Percentiles rank a stretch among this genome's conserved stretches.
These are phyloP conservation scores for Bryoglossum gracile DNA, from an alignment of 495 filamentous ascomycete genomes.

Conservation along the genomic window DNA sequence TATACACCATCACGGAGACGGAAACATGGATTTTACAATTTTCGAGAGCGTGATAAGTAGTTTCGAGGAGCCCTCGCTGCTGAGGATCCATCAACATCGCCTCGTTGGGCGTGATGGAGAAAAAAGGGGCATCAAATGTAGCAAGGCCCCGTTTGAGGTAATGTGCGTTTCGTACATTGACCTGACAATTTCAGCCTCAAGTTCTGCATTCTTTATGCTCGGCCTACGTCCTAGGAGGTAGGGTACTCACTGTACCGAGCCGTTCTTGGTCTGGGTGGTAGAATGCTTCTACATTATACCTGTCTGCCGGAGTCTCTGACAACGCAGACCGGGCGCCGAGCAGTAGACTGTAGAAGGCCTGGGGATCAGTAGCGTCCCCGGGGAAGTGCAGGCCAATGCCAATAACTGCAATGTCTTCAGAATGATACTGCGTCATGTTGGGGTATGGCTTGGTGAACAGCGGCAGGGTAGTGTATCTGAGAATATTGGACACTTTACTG, in stretches of 20 bases:
- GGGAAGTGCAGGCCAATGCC: constrained; percentile 6
- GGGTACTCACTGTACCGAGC: constrained; percentile 3
- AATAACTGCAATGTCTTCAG: constrained; percentile 7
- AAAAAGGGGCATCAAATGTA: constrained; percentile 51
- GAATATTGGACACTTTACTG: too few relatives aligned
- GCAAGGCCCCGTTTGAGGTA: constrained; percentile 43
- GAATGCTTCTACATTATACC: constrained; percentile 41
- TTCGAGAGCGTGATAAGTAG: constrained; percentile 34
- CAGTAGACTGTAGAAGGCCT: constrained; percentile 51
- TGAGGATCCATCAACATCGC: constrained; percentile 51
- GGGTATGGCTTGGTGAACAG: too few relatives aligned
- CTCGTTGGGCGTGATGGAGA: constrained; percentile 47
- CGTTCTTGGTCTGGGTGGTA: constrained; percentile 37
- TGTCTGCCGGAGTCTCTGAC: constrained; percentile 35
- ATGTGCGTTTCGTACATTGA: too few relatives aligned
- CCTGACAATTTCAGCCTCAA: too few relatives aligned
- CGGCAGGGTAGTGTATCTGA: too few relatives aligned
- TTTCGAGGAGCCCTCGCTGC: constrained; percentile 46
- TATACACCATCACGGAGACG: not conserved
- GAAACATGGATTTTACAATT: not conserved
- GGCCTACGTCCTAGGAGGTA: too few relatives aligned
- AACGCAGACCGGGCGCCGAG: not conserved
- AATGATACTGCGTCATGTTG: too few relatives aligned
- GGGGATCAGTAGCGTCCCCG: constrained; percentile 12
- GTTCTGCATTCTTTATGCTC: too few relatives aligned